Conservation (phyloP, 805 yeast genomes). For the Wickerhamomyces pijperi region DNA sequence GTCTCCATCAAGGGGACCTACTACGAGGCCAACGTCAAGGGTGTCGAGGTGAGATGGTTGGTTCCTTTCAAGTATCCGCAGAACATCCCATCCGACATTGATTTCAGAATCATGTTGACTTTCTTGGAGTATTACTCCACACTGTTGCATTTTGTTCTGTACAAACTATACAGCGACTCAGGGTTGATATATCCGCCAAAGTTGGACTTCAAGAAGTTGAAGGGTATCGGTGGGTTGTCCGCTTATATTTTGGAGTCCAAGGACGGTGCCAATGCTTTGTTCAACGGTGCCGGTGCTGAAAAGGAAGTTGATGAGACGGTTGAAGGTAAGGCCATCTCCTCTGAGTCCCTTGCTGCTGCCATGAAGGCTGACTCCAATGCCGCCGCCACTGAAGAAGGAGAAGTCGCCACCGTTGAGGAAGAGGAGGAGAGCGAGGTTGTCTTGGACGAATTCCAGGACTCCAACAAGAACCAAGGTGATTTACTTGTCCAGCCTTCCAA, state of each 20-base stretch:
- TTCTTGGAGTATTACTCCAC: constrained; percentile 95
- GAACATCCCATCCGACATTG: constrained; percentile 86
- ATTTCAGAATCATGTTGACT: constrained; percentile 93
- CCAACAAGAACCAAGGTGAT: constrained; percentile 55
- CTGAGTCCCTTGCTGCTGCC: constrained; percentile 43
- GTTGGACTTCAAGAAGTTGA: constrained; percentile 53
- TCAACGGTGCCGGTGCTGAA: constrained; percentile 9
- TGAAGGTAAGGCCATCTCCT: constrained; percentile 24
- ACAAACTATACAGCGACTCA: constrained; percentile 73
- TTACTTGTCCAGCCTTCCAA: constrained; percentile 60
- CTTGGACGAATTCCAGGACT: constrained; percentile 65
- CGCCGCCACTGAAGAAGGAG: constrained; percentile 19
- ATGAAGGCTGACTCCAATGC: constrained; percentile 24
- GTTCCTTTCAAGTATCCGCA: constrained; percentile 97
- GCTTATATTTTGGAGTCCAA: constrained; percentile 63
- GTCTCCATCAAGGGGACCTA: constrained; percentile 96
- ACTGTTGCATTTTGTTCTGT: constrained; percentile 76
- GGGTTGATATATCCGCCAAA: constrained; percentile 88
- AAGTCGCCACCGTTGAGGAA: constrained; percentile 20
- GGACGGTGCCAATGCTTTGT: constrained; percentile 16
- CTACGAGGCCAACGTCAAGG: constrained; percentile 80
- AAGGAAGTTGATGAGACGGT: constrained; percentile 12
- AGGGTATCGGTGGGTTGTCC: constrained; percentile 83
- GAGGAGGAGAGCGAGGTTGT: constrained; percentile 33
- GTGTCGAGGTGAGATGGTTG: constrained; percentile 92